Percentiles rank a stretch among this genome's conserved stretches.
Conservation (phyloP, 2,329 filamentous ascomycete genomes). For the Leptographium radiaticola region DNA sequence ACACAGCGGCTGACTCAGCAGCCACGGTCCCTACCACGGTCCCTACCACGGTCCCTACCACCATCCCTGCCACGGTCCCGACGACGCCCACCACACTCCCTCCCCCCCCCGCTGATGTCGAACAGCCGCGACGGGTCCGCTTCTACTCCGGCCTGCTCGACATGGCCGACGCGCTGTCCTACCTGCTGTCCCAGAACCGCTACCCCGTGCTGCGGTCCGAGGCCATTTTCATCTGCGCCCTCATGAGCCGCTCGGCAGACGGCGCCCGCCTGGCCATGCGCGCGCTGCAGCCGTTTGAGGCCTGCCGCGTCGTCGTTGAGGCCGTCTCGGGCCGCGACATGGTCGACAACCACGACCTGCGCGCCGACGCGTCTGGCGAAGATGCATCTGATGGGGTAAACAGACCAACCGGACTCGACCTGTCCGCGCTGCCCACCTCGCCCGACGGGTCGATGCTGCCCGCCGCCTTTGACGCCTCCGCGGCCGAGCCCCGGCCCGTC, state of each 20-base stretch:
- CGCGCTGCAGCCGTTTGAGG: constrained; percentile 28
- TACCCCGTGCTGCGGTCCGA: constrained; percentile 48
- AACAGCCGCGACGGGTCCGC: constrained; percentile 12
- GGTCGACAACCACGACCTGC: constrained; percentile 12
- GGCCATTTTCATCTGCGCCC: constrained; percentile 47
- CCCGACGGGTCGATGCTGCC: too few species aligned
- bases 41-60: too few species aligned
- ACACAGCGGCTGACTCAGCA: constrained; percentile 1
- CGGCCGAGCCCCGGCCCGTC: constrained; percentile 32
- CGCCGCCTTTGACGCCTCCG: not conserved
- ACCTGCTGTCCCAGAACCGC: constrained; percentile 41
- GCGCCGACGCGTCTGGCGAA: not conserved
- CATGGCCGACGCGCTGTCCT: constrained; percentile 30
- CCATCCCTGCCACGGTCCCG: too few species aligned
- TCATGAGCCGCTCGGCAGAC: constrained; percentile 40
- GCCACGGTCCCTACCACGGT: too few species aligned
- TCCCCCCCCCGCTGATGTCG: not conserved
- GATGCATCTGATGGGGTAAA: not conserved
- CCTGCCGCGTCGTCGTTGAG: constrained; percentile 30
- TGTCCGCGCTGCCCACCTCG: too few species aligned
- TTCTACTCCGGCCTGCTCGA: constrained; percentile 34
- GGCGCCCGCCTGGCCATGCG: constrained; percentile 33
- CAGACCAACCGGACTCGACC: not conserved
- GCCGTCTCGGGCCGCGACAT: constrained; percentile 33
- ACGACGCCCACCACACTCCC: too few species aligned